Base-by-base conservation (phyloP, 2,329 filamentous ascomycete species). In the Paecilomyces sp. region DNA sequence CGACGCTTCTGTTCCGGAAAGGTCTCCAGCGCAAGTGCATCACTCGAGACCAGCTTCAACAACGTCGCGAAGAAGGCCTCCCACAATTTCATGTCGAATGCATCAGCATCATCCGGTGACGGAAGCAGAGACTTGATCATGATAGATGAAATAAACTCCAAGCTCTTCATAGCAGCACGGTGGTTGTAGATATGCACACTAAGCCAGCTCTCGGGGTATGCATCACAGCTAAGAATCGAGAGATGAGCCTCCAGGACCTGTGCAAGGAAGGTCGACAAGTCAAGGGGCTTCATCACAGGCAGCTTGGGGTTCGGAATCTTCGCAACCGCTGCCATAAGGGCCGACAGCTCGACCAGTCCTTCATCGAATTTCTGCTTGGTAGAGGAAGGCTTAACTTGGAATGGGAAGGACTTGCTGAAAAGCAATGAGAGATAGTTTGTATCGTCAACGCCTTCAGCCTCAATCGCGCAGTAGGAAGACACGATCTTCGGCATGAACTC, bases 1-100 rank as follows among this genome's bases (percentile, higher is more conserved):
- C 94, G 83, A 54, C 94, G 83, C 77, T 97, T 99, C 76, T 99
- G 94, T 73, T 99, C 95, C 0, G 94, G 92, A 70, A 97, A 97
- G 0, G 92, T 96, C 72, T 99, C 94, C 41, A 99, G 83, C 0
- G 94, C 92, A 22, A 99, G 82, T 0, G 89, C 90, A 36, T 92
- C 87, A 68, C 92, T 97, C 4, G 91, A 90, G 2, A 99, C 91
- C 2, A 97, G 86, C 70, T 90, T 92, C 30, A 99, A 82, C 31
- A 99, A 79, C 0, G 92, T 93, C 18, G 88, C 89, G 71, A 99
- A 97, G 77, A 96, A 97, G 33, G 89, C 82, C 65, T 93, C 92
- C 94, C 94, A 99, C 12, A 97, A 79, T 60, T 95, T 90, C 11
- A 91, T 97, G 70, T 95, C 92, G 74, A 97, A 99, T 12, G 82